Evolutionary conservation across 2,329 filamentous ascomycete species (phyloP), one percentile per base, ranked within the genome.

Genomic region (Phoma sp.): DNA sequence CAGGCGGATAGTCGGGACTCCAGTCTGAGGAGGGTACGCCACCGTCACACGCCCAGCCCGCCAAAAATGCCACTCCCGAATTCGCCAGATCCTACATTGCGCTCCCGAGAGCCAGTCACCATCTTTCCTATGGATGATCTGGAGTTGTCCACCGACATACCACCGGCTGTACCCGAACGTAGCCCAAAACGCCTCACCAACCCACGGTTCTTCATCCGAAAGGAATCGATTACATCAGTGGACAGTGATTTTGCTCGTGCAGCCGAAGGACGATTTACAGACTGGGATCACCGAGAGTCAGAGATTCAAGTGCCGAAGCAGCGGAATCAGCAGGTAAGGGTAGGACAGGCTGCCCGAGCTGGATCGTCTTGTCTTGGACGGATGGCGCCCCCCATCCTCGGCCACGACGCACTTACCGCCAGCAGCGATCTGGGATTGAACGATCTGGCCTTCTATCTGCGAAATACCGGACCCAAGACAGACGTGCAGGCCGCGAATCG

Each of bases 331-430:
- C 40, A 42, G 38, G 25, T 30, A 13, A 51, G 36, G 10, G 44
- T 61, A 22, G 57, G 50, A 53, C 60, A 64, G 23, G 48, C 64
- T 39, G 59, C 56, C 4, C 54, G 46, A 46, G 57, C 57, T 23
- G 66, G 59, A 8, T 64, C 62, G n/a, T 50, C 64, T 3, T 57
- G 55, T 14, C 37, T 64, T 18, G 66, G 67, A 40, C 56, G 64
- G 33, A 59, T 71, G 55, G 70, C 70, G 24, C 70, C 70, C 42
- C 68, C 66, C 7, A 72, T 73, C n/a, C 64, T 69, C 22, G 61
- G 65, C 25, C 69, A 73, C 25, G 63, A 64, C 25, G 64, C 69
- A n/a, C 60, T 72, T 29, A 68, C 66, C 1, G 64, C 66, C 2
- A 66, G 59, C 35, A 61, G 64, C 27, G 51, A 67, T 6, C 46